A percentile compares a stretch with the other conserved stretches of the same genome.
These are phyloP conservation scores for Yamadazyma kitorensis DNA, from an alignment of 805 yeast species.

Conservation along the genomic window DNA sequence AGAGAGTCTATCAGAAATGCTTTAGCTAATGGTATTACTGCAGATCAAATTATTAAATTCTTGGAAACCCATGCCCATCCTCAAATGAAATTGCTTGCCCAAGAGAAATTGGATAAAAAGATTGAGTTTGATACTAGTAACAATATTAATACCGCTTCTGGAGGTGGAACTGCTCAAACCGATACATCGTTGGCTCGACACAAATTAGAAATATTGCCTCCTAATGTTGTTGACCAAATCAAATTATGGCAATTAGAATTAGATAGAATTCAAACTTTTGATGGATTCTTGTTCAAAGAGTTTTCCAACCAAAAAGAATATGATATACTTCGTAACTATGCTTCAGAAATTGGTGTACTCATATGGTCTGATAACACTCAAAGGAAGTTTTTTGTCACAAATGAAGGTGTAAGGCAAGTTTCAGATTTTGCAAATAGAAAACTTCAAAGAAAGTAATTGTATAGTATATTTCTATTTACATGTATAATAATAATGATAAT, in stretches of 20 bases:
- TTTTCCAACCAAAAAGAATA: constrained; percentile 77
- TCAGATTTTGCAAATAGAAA: constrained; percentile 83
- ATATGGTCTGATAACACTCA: constrained; percentile 78
- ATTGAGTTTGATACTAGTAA: constrained; percentile 58
- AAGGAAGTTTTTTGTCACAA: constrained; percentile 79
- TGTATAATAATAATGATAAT: not conserved
- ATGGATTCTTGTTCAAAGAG: constrained; percentile 86
- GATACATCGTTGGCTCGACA: constrained; percentile 41
- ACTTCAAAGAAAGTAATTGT: constrained; percentile 2
- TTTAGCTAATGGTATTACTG: constrained; percentile 81
- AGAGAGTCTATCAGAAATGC: constrained; percentile 90
- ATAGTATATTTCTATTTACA: constrained; percentile 1
- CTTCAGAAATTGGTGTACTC: constrained; percentile 86
- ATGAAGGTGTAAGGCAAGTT: constrained; percentile 84
- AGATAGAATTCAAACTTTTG: constrained; percentile 84
- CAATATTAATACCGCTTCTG: constrained; percentile 45
- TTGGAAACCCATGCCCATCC: constrained; percentile 91
- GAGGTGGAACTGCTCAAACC: constrained; percentile 33
- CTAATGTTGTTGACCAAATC: constrained; percentile 96
- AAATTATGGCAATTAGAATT: constrained; percentile 94
- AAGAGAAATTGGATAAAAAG: constrained; percentile 63
- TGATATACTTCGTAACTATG: constrained; percentile 68
- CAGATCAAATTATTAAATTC: constrained; percentile 90
- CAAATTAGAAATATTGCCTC: constrained; percentile 70
- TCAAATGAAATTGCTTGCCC: constrained; percentile 76